These are phyloP conservation scores for Fusarium hostae DNA, from an alignment of 2,329 filamentous ascomycete species.

Conservation along the genomic window DNA sequence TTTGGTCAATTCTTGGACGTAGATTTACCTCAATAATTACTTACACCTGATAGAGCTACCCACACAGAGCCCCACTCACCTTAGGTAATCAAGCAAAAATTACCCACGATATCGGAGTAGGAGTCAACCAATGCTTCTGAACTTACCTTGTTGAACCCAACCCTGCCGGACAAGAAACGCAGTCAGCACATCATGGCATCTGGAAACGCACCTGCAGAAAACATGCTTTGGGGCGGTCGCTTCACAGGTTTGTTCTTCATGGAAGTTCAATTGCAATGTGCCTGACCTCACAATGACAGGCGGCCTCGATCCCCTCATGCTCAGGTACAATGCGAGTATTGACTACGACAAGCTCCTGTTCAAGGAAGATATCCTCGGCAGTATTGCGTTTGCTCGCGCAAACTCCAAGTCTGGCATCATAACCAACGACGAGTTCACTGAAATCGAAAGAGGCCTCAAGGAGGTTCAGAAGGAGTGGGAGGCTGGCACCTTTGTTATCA, in stretches of 20 bases:
- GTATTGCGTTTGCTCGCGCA: slow-evolving; percentile 78
- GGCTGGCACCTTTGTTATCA: slow-evolving; percentile 61
- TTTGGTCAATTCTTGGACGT: background rate
- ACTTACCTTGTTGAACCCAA: no score
- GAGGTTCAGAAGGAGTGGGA: slow-evolving; percentile 67
- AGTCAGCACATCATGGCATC: background rate
- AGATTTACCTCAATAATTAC: background rate
- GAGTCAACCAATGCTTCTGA: no score
- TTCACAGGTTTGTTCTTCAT: slow-evolving; percentile 12
- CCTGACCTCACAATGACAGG: slow-evolving; percentile 46
- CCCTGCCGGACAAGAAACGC: no score
- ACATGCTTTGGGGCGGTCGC: slow-evolving; percentile 52
- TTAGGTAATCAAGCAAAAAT: no score
- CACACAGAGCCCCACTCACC: no score
- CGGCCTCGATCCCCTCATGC: slow-evolving; percentile 86
- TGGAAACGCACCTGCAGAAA: background rate
- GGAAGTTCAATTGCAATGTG: slow-evolving; percentile 35
- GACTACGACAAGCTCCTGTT: slow-evolving; percentile 80
- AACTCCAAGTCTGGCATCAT: slow-evolving; percentile 82
- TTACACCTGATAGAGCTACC: background rate
- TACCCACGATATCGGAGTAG: no score
- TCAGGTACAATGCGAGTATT: slow-evolving; percentile 82
- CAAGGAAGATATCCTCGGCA: slow-evolving; percentile 82
- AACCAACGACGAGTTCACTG: slow-evolving; percentile 75
- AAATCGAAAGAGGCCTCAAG: slow-evolving; percentile 78